Evolutionary conservation across 768 basidiomycete genomes (phyloP), one percentile per base, ranked within the genome.

Genomic region (Pulveroboletus frians): DNA sequence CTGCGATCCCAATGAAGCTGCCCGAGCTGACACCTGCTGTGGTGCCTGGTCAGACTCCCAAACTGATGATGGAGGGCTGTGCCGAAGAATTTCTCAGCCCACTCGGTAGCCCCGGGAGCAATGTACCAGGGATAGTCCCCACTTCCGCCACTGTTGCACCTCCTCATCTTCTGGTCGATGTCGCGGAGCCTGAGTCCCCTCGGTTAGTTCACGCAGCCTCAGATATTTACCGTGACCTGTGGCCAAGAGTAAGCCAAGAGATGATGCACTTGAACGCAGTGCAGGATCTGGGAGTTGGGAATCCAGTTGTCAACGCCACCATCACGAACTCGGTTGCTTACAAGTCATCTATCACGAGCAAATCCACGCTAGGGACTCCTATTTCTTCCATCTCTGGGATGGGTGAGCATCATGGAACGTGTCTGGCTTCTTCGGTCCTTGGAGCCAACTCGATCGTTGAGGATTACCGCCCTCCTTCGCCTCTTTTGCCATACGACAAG

Each of bases 181-280:
- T 50, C 11, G 37, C 48, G 11, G 49, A 53, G 20, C 40, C 40
- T 17, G 42, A 27, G 34, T 48, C 62, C 9, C 52, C 58, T 10
- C 43, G 17, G 17, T 23, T 53, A 52, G 17, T 40, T 39, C 32
- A 43, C 31, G 23, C 55, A 14, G 21, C 43, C 30, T 35, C 52
- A 46, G 62, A 67, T 45, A 44, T 58, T 41, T 46, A 61, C 45
- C 45, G 56, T 50, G 53, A 65, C 43, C 50, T 66, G 46, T 72
- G 71, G 71, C 70, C 69, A 7, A 68, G 58, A 49, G 64, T 67
- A 18, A 65, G 64, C 23, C 69, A 71, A 49, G 72, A 73, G 54
- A 65, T 72, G 53, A 59, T 59, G 43, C 67, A 71, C 45, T 45
- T 71, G 30, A 58, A 64, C 48, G 54, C 55, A 3, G 38, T 39